Evolutionary conservation across 1,139 yeast species (phyloP).

Genomic region (Blastobotrys apis): DNA sequence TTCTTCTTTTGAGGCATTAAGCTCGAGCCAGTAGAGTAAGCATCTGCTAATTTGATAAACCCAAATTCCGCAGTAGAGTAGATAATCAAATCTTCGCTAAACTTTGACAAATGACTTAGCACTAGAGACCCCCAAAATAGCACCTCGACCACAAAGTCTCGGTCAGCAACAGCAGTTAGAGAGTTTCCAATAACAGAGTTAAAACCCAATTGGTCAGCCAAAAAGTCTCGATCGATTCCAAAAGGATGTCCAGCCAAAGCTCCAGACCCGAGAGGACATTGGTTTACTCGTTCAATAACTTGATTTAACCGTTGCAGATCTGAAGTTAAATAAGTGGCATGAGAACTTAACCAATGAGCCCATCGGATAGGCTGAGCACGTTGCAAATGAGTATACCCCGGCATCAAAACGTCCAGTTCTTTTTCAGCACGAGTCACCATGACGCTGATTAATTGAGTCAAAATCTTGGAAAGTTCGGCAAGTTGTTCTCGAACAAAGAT

Average conservation of each 20-base stretch:
- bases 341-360: constrained; percentile 95
- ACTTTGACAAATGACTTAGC: constrained; percentile 91
- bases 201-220: constrained; percentile 51
- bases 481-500: constrained; percentile 81
- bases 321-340: constrained; percentile 89
- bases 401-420: constrained; percentile 92
- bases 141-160: constrained; percentile 96
- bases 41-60: constrained; percentile 87
- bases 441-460: constrained; percentile 60
- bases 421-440: constrained; percentile 70
- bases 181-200: constrained; percentile 89
- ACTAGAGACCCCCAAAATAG: constrained; percentile 95
- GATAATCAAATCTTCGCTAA: constrained; percentile 90
- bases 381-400: constrained; percentile 97
- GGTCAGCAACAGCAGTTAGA: constrained; percentile 88
- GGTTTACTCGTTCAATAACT: constrained; percentile 75
- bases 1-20: constrained; percentile 99
- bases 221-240: constrained; percentile 88
- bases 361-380: constrained; percentile 99
- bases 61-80: constrained; percentile 98
- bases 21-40: constrained; percentile 97
- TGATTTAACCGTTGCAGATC: constrained; percentile 83
- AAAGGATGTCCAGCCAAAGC: constrained; percentile 99
- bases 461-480: constrained; percentile 51
- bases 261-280: constrained; percentile 92